These are phyloP conservation scores for Paraconiothyrium brasiliense DNA, from an alignment of 2,329 filamentous ascomycete species.

Conservation along the genomic window DNA sequence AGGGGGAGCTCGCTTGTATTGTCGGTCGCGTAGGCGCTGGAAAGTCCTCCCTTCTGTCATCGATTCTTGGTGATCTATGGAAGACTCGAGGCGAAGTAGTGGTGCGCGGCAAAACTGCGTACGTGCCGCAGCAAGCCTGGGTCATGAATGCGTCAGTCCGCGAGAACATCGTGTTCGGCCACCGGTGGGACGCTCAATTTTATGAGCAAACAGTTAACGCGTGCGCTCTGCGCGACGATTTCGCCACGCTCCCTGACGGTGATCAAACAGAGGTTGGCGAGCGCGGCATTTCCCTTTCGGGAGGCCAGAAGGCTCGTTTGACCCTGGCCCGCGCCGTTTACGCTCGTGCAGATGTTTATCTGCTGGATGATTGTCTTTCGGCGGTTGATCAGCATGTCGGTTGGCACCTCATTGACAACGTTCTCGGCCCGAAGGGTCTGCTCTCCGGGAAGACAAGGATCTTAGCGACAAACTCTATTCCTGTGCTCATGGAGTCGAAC, in stretches of 20 bases:
- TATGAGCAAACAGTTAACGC: conserved; percentile 93
- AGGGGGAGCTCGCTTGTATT: conserved; percentile 91
- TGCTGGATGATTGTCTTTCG: conserved; percentile 92
- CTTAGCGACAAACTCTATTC: conserved; percentile 93
- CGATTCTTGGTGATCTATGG: conserved; percentile 89
- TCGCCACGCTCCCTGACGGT: conserved; percentile 89
- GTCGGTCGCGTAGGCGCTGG: conserved; percentile 94
- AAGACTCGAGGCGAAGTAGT: conserved; percentile 86
- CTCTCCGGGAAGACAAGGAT: conserved; percentile 88
- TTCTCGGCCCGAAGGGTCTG: conserved; percentile 85
- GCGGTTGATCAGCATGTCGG: conserved; percentile 99
- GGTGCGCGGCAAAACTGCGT: conserved; percentile 83
- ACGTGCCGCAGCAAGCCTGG: conserved; percentile 93
- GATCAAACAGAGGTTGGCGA: conserved; percentile 97
- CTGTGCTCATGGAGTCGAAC: conserved; percentile 87
- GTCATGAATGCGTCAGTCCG: conserved; percentile 97
- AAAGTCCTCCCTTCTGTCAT: conserved; percentile 91
- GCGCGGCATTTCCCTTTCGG: conserved; percentile 93
- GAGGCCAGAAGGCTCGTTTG: conserved; percentile 93
- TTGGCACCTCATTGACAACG: conserved; percentile 91
- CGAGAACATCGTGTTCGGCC: conserved; percentile 96
- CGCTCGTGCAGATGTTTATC: conserved; percentile 93
- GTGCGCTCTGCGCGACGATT: conserved; percentile 90
- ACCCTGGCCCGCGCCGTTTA: conserved; percentile 95
- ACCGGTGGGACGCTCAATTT: conserved; percentile 91